Conservation (phyloP, 139 green algal species). For the Desmodesmus armatus region DNA sequence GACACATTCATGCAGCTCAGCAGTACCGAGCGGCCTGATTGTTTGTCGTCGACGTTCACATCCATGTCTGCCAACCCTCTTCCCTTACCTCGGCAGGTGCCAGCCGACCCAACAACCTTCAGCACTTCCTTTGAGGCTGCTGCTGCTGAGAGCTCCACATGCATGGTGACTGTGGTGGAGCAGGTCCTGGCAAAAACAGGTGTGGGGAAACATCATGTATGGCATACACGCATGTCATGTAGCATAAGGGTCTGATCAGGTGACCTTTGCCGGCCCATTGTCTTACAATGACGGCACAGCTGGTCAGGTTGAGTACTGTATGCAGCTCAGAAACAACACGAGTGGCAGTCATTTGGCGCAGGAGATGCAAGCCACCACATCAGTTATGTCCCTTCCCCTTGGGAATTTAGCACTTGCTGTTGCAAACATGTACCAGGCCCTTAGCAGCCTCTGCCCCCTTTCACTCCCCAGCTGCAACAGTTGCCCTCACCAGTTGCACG, state of each 20-base stretch:
- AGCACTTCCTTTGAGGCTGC: background rate
- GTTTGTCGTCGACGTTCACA: background rate
- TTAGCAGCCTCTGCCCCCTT: background rate
- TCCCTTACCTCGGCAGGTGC: background rate
- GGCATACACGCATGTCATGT: background rate
- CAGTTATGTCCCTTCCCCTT: background rate
- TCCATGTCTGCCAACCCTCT: background rate
- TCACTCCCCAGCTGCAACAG: too few species aligned
- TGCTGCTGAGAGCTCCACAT: background rate
- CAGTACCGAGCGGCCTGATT: background rate
- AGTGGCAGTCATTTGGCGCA: too few species aligned
- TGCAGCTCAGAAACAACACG: background rate
- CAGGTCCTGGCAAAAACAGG: conserved; percentile 30
- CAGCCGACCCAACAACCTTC: background rate
- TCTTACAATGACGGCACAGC: background rate
- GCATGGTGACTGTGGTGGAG: conserved; percentile 43
- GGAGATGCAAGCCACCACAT: background rate
- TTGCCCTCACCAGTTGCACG: background rate
- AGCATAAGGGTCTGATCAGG: background rate
- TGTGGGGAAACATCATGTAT: too few species aligned
- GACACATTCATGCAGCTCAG: too few species aligned
- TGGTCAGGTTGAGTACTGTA: background rate
- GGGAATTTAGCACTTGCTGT: background rate
- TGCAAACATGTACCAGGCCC: background rate
- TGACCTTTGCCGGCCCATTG: background rate